Evolutionary conservation across 805 yeast species (phyloP).

Genomic region (Yamadazyma ubonensis): DNA sequence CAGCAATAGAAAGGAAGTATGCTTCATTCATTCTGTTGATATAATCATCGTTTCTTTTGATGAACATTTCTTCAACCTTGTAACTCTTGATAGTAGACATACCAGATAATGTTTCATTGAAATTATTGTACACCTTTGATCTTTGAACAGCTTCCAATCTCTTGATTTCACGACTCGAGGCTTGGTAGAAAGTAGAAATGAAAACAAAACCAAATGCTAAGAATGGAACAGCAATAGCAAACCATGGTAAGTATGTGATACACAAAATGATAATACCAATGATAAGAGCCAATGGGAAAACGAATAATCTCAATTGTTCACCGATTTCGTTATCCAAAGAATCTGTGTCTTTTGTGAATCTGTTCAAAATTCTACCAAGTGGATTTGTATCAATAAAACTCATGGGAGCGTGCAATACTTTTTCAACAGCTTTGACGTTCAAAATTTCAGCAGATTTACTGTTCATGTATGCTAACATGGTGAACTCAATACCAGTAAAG

Average conservation of each 20-base stretch:
- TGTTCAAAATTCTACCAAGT: constrained; percentile 42
- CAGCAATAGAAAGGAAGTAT: constrained; percentile 47
- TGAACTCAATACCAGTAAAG: constrained; percentile 39
- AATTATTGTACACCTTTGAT: constrained; percentile 48
- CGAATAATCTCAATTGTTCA: constrained; percentile 40
- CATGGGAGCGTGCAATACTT: constrained; percentile 43
- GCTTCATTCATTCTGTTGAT: constrained; percentile 53
- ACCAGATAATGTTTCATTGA: constrained; percentile 50
- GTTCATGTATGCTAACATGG: constrained; percentile 43
- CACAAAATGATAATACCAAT: constrained; percentile 45
- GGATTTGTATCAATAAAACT: constrained; percentile 44
- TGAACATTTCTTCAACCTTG: constrained; percentile 31
- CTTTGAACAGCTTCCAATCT: constrained; percentile 49
- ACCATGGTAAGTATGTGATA: constrained; percentile 53
- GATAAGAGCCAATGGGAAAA: constrained; percentile 41
- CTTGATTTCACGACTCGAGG: constrained; percentile 48
- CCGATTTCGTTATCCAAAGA: constrained; percentile 46
- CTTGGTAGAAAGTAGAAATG: constrained; percentile 46
- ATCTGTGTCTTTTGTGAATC: constrained; percentile 47
- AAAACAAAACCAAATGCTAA: constrained; percentile 40
- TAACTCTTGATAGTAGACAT: constrained; percentile 48
- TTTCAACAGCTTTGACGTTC: constrained; percentile 38
- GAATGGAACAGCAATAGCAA: constrained; percentile 55
- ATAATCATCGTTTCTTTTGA: constrained; percentile 42
- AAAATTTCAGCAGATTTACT: constrained; percentile 35